phyloP scores from a whole-genome alignment of 2,329 filamentous ascomycete genomes.

The Alternaria sp. region DNA sequence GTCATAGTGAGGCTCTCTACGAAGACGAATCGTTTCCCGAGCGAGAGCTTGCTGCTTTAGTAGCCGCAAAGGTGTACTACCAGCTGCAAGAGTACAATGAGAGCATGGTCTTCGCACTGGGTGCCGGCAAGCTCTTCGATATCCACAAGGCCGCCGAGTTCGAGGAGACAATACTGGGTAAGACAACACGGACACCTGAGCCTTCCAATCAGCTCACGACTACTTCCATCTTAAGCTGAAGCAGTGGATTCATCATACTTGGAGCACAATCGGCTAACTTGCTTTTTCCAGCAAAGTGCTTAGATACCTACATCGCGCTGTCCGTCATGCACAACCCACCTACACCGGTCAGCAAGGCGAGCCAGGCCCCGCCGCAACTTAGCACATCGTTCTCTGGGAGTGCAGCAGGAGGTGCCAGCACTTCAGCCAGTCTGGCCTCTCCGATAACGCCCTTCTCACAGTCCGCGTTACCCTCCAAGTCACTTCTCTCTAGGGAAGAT shows the following conservation, averaged over 20 bases:
- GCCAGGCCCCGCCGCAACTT: slow-evolving; percentile 70
- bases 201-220: background rate
- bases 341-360: slow-evolving; percentile 58
- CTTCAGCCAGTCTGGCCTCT: slow-evolving; percentile 75
- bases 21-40: slow-evolving; percentile 96
- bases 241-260: background rate
- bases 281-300: slow-evolving; percentile 75
- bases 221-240: background rate
- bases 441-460: slow-evolving; percentile 96
- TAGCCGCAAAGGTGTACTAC: slow-evolving; percentile 98
- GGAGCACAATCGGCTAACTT: slow-evolving; percentile 23
- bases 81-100: slow-evolving; percentile 99
- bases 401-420: slow-evolving; percentile 70
- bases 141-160: slow-evolving; percentile 92
- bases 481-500: slow-evolving; percentile 84
- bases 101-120: slow-evolving; percentile 97
- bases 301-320: slow-evolving; percentile 95
- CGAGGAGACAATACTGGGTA: slow-evolving; percentile 96
- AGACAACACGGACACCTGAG: slow-evolving; percentile 34
- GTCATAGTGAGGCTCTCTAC: slow-evolving; percentile 87
- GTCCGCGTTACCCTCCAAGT: slow-evolving; percentile 91
- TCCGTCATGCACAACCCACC: slow-evolving; percentile 68
- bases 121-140: slow-evolving; percentile 93
- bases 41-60: slow-evolving; percentile 90
- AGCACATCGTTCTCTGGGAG: slow-evolving; percentile 80